These are phyloP conservation scores for Cyberlindnera americana DNA, from an alignment of 805 yeast species.

Conservation along the genomic window DNA sequence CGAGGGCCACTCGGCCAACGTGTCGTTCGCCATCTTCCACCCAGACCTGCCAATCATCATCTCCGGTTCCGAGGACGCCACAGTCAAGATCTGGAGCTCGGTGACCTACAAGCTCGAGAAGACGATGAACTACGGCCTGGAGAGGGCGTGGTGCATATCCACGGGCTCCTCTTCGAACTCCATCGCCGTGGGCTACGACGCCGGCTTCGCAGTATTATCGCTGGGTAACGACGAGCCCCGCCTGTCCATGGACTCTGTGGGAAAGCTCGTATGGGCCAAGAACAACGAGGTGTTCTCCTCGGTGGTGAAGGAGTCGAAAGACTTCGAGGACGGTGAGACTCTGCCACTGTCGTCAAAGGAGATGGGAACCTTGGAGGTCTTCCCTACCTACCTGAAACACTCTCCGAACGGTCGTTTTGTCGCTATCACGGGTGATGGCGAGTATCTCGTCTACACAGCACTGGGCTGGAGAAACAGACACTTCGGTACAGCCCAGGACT, in stretches of 20 bases:
- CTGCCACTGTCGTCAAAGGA: slow-evolving; percentile 81
- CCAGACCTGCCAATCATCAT: slow-evolving; percentile 94
- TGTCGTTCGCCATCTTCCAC: slow-evolving; percentile 95
- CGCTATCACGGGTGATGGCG: slow-evolving; percentile 97
- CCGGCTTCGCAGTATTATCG: slow-evolving; percentile 85
- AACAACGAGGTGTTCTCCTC: slow-evolving; percentile 82
- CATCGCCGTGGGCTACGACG: slow-evolving; percentile 91
- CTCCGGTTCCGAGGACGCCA: slow-evolving; percentile 96
- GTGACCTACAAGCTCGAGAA: slow-evolving; percentile 92
- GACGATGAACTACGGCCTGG: slow-evolving; percentile 85
- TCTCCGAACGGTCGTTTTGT: slow-evolving; percentile 98
- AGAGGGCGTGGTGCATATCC: slow-evolving; percentile 95
- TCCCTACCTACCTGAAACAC: slow-evolving; percentile 82
- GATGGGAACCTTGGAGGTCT: slow-evolving; percentile 89
- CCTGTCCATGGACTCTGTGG: slow-evolving; percentile 87
- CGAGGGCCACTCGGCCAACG: slow-evolving; percentile 92
- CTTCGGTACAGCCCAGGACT: slow-evolving; percentile 85
- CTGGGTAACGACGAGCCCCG: slow-evolving; percentile 94
- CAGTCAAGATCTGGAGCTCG: slow-evolving; percentile 92
- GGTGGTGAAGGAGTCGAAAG: slow-evolving; percentile 67
- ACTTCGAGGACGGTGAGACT: slow-evolving; percentile 74
- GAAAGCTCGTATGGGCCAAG: slow-evolving; percentile 87
- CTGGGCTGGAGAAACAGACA: slow-evolving; percentile 97
- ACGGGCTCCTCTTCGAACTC: slow-evolving; percentile 67
- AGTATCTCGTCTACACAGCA: slow-evolving; percentile 92